Percentiles rank a stretch among this genome's conserved stretches.
These are phyloP conservation scores for Solanum paucissectum DNA, from an alignment of 257 asterid species.

Conservation along the genomic window DNA sequence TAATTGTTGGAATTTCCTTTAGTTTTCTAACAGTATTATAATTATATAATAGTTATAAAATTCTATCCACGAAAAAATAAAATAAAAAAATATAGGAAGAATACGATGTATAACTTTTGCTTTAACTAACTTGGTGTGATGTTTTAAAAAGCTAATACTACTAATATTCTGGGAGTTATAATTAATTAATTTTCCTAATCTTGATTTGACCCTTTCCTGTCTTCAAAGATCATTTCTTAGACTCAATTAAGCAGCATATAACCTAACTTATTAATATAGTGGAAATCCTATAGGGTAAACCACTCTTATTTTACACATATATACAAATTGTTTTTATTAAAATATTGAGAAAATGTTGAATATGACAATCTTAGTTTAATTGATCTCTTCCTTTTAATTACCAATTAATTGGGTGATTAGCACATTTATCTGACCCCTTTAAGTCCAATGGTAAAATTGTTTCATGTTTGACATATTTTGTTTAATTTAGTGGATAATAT, in stretches of 20 bases:
- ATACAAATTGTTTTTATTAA: background rate
- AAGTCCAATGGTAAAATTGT: background rate
- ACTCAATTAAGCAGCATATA: background rate
- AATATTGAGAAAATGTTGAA: background rate
- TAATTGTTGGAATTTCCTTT: background rate
- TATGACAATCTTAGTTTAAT: background rate
- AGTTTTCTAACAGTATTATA: background rate
- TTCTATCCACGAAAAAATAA: background rate
- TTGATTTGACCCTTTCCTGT: constrained; percentile 40
- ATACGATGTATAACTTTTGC: constrained; percentile 5
- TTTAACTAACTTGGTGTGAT: constrained; percentile 44
- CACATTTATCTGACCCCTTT: background rate
- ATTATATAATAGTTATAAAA: background rate
- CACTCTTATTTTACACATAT: background rate
- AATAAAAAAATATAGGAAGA: background rate
- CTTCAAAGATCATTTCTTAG: constrained; percentile 20
- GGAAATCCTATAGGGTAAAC: constrained; percentile 15
- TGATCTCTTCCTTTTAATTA: background rate
- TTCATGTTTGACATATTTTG: background rate
- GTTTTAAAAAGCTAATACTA: background rate
- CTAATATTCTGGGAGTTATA: constrained; percentile 1
- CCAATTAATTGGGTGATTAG: background rate
- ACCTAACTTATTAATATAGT: constrained; percentile 9
- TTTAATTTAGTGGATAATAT: background rate
- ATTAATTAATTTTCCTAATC: constrained; percentile 8